These are phyloP conservation scores for Lepidium africanum DNA, from an alignment of 345 rosid genomes.

Conservation along the genomic window DNA sequence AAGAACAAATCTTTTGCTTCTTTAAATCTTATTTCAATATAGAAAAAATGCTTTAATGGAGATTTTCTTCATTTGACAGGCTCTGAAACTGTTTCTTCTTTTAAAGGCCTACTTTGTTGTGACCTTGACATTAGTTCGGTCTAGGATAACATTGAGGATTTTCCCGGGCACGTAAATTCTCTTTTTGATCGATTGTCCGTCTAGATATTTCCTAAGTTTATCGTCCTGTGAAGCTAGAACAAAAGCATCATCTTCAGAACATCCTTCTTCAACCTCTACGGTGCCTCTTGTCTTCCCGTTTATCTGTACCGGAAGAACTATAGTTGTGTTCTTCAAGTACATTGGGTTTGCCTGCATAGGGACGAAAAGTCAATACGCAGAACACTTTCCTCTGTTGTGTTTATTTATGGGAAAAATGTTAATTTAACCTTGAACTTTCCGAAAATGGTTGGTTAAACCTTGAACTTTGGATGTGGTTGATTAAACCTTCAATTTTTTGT, in stretches of 20 bases:
- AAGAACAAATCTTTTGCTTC: not conserved
- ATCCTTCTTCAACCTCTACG: constrained; percentile 74
- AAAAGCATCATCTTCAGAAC: constrained; percentile 82
- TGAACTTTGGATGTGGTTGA: too few species aligned
- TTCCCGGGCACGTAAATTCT: constrained; percentile 75
- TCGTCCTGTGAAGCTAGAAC: constrained; percentile 51
- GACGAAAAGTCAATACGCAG: constrained; percentile 2
- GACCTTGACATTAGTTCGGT: constrained; percentile 51
- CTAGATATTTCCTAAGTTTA: constrained; percentile 57
- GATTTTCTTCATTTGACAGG: not conserved
- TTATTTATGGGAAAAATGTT: too few species aligned
- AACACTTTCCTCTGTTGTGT: not conserved
- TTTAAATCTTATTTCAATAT: not conserved
- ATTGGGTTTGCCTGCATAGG: constrained; percentile 54
- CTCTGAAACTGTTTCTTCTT: not conserved
- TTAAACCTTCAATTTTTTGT: too few species aligned
- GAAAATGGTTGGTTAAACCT: too few species aligned
- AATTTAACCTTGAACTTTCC: too few species aligned
- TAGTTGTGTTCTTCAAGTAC: constrained; percentile 61
- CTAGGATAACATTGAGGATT: constrained; percentile 79
- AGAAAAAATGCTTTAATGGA: constrained; percentile 3
- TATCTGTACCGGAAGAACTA: constrained; percentile 81
- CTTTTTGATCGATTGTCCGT: constrained; percentile 58
- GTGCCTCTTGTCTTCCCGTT: constrained; percentile 97
- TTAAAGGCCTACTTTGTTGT: constrained; percentile 14